phyloP scores from a whole-genome alignment of 2,329 filamentous ascomycete genomes.

The Fusarium graminum region DNA sequence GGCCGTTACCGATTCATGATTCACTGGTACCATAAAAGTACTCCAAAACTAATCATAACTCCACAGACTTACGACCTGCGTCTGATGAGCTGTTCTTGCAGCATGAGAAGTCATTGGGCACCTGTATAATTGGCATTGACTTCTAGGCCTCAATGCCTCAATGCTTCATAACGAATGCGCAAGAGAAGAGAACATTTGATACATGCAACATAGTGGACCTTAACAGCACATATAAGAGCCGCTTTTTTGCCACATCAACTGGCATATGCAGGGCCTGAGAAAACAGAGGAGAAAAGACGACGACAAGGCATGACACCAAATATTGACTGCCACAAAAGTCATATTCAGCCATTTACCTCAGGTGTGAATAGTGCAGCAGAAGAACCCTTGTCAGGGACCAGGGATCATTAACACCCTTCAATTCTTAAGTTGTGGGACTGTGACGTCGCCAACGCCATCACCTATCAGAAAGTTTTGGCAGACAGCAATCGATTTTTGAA shows the following conservation, averaged over 20 bases:
- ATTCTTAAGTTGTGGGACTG: slow-evolving; percentile 11
- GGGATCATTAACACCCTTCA: slow-evolving; percentile 45
- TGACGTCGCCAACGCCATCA: slow-evolving; percentile 9
- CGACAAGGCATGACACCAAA: slow-evolving; percentile 23
- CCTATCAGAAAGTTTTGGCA: slow-evolving; percentile 15
- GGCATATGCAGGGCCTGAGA: slow-evolving; percentile 45
- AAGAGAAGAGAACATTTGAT: slow-evolving; percentile 12
- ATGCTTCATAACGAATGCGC: slow-evolving; percentile 11
- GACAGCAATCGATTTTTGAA: slow-evolving; percentile 9
- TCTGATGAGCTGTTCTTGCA: slow-evolving; percentile 20
- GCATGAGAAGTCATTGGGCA: slow-evolving; percentile 6
- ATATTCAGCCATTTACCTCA: slow-evolving; percentile 23
- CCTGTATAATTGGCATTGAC: not conserved
- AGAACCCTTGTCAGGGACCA: slow-evolving; percentile 39
- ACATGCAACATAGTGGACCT: slow-evolving; percentile 41
- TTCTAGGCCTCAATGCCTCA: slow-evolving; percentile 18
- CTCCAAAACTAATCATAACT: slow-evolving; percentile 3
- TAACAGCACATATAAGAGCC: slow-evolving; percentile 37
- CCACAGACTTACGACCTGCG: slow-evolving; percentile 2
- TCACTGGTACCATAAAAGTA: slow-evolving; percentile 14
- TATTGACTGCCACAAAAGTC: slow-evolving; percentile 22
- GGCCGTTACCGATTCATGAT: slow-evolving; percentile 35
- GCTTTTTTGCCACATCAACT: slow-evolving; percentile 47
- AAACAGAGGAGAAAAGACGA: slow-evolving; percentile 44
- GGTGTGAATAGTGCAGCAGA: slow-evolving; percentile 16